A percentile compares a stretch with the other conserved stretches of the same genome.
Evolutionary conservation across 1,284 basidiomycete genomes (phyloP).

Genomic region (Coniferiporia sulphurascens): DNA sequence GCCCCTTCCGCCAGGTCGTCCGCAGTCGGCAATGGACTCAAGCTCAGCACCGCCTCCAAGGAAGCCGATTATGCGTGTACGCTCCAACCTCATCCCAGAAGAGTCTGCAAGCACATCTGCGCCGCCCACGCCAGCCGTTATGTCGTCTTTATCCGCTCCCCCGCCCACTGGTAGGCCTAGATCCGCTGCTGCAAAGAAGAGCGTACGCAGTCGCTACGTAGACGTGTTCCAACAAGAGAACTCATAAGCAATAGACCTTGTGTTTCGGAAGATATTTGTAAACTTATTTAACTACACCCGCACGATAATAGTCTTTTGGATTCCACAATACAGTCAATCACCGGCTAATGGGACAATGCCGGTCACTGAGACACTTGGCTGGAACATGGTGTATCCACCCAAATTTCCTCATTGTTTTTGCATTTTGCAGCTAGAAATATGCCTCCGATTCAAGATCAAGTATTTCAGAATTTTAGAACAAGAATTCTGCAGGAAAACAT

Average conservation of each 20-base stretch:
- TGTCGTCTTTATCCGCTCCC: constrained; percentile 33
- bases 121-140: constrained; percentile 33
- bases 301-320: background rate
- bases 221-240: constrained; percentile 66
- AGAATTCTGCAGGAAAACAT: too few relatives aligned
- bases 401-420: too few relatives aligned
- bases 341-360: too few relatives aligned
- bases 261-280: constrained; percentile 4
- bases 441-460: too few relatives aligned
- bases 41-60: constrained; percentile 41
- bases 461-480: too few relatives aligned
- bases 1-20: constrained; percentile 44
- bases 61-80: constrained; percentile 49
- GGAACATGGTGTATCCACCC: too few relatives aligned
- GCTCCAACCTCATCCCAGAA: constrained; percentile 61
- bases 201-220: constrained; percentile 77
- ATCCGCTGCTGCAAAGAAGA: constrained; percentile 64
- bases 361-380: too few relatives aligned
- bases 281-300: constrained; percentile 9
- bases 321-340: background rate
- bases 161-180: constrained; percentile 51
- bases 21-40: constrained; percentile 59
- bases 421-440: too few relatives aligned
- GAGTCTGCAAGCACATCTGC: constrained; percentile 25
- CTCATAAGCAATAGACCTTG: constrained; percentile 9